Evolutionary conservation across 164 flowering plant genomes (phyloP), one percentile per base, ranked within the genome.

Genomic region (Sedum album): DNA sequence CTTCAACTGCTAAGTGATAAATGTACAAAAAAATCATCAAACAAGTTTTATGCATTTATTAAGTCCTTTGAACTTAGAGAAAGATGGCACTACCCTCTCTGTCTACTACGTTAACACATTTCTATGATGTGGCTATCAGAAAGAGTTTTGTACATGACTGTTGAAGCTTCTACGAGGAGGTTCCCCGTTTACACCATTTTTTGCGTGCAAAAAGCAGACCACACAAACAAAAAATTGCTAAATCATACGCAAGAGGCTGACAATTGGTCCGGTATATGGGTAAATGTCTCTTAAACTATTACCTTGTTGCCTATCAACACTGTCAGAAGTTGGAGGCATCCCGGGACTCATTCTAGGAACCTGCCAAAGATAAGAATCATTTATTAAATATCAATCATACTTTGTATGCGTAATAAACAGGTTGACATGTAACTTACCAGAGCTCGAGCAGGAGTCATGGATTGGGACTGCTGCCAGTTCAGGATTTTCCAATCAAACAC

Each of bases 401-500:
- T 65, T 21, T 33, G 39, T 21, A 1, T 15, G 11, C 9, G 18
- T 35, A n/a, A 13, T 23, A 20, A 0, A 21, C 13, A 41, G 2
- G 6, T 14, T 35, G 17, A 36, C 6, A 28, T 20, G n/a, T 49
- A 51, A 75, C 85, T 82, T 80, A 87, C 91, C 69, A 78, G 72
- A 65, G 79, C 76, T 75, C 85, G 85, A 63, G 83, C 60, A 66
- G 91, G 84, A 65, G 87, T 82, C 66, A 79, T 74, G 23, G 83
- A 57, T 28, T 57, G 77, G 74, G 89, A 77, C 69, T 83, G 87
- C 77, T 87, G 91, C 75, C 83, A 87, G 65, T 87, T 85, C 82
- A 87, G 68, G 66, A 86, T 86, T 41, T 88, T 86, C 91, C 91
- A 86, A 72, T 86, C 91, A 75, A 85, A 86, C 61, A 85, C 87